Base-by-base conservation (phyloP, 345 rosid genomes). In the Linum trigynum region DNA sequence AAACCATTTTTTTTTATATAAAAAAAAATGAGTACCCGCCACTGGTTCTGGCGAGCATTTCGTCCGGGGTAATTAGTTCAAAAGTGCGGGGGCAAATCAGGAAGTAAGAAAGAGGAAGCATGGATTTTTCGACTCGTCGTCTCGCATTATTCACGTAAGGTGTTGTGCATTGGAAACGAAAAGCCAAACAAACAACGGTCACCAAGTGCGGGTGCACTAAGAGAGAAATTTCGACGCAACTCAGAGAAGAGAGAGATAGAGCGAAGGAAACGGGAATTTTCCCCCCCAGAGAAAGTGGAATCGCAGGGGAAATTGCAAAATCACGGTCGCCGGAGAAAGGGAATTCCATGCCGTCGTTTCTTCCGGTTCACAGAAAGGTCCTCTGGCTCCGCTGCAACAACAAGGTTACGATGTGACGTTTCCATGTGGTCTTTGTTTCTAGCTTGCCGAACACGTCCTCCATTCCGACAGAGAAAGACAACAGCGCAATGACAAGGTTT, bases 81-180 rank as follows among this genome's bases (percentile, higher is more conserved):
- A 50, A 12, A 65, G 39, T 65, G 2, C 3, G 4, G 42, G 70
- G 70, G 63, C 16, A 67, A 67, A 59, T 67, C 64, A 9, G 64
- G 64, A 16, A 37, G 38, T 9, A n/a, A 15, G 0, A 5, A 67
- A 59, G 43, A 59, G 6, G 15, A 9, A 42, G 10, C 14, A 57
- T 14, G 39, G 16, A 16, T 3, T 16, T 39, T 17, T 69, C 53
- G 67, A 57, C 69, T 38, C 67, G 65, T 35, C 69, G 75, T 69
- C 32, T 23, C 32, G 32, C 32, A 23, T 71, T 72, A 23, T 71
- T 72, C 70, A 72, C 83, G 84, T 80, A 66, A 73, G 66, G 63
- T 69, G 57, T 59, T 5, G 55, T 61, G 66, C 66, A 15, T 53
- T 63, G 3, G 15, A 5, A 3, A 63, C 68, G 62, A 9, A 67